A percentile compares a stretch with the other conserved stretches of the same genome.
phyloP scores from a whole-genome alignment of 805 yeast genomes.

The Yamadazyma laniorum region DNA sequence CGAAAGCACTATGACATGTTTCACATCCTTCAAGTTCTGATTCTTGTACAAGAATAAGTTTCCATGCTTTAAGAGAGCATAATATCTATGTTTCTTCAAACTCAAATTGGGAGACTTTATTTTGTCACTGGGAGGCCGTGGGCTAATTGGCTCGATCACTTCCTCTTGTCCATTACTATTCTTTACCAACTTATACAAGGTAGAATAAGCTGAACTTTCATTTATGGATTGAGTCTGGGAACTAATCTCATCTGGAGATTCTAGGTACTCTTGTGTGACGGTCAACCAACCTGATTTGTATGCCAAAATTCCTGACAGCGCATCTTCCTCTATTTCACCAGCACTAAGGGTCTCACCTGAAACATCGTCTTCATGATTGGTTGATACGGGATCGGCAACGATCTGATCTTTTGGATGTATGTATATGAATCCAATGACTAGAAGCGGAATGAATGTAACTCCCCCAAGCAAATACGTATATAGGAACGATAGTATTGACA shows the following conservation, averaged over 20 bases:
- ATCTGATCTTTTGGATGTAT: conserved; percentile 31
- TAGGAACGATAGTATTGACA: conserved; percentile 26
- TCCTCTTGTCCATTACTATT: conserved; percentile 7
- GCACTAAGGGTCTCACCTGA: conserved; percentile 37
- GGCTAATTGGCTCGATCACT: conserved; percentile 1
- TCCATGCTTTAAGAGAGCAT: conserved; percentile 78
- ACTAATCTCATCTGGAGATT: conserved; percentile 46
- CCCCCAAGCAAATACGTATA: conserved; percentile 73
- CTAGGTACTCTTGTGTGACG: conserved; percentile 72
- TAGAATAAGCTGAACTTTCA: conserved; percentile 51
- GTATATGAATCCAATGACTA: conserved; percentile 39
- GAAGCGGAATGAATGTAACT: conserved; percentile 68
- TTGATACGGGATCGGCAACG: background rate
- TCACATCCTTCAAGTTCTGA: conserved; percentile 60
- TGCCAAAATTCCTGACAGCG: conserved; percentile 61
- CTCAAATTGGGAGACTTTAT: conserved; percentile 20
- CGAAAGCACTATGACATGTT: conserved; percentile 75
- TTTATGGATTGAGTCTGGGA: conserved; percentile 43
- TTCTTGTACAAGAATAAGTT: conserved; percentile 82
- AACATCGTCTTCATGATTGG: conserved; percentile 13
- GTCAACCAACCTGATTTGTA: conserved; percentile 74
- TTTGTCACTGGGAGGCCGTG: conserved; percentile 7
- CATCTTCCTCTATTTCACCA: conserved; percentile 62
- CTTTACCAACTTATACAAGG: conserved; percentile 58
- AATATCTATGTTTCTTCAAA: conserved; percentile 56